Evolutionary conservation across 257 asterid genomes (phyloP).

Genomic region (Jacaranda mimosifolia): DNA sequence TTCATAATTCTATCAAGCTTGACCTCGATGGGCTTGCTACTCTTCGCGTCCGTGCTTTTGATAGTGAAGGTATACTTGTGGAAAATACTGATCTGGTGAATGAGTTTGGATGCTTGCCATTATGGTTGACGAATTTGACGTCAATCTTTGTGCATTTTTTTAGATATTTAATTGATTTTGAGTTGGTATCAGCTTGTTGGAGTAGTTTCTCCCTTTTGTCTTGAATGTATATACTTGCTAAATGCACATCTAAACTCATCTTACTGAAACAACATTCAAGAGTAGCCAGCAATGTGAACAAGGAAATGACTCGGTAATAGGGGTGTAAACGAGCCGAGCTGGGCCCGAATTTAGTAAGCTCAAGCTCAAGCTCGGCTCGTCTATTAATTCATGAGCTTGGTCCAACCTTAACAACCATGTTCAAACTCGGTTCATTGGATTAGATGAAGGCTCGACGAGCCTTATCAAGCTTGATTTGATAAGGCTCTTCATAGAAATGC

Average conservation of each 20-base stretch:
- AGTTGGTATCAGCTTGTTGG: neutral
- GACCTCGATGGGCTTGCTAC: conserved; percentile 96
- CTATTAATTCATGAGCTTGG: too few species aligned
- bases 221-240: neutral
- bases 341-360: too few species aligned
- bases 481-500: too few species aligned
- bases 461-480: too few species aligned
- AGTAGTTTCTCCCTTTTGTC: neutral
- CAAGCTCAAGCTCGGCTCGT: too few species aligned
- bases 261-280: too few species aligned
- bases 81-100: neutral
- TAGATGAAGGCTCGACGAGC: too few species aligned
- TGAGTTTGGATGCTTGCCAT: conserved; percentile 12
- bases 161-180: neutral
- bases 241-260: too few species aligned
- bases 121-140: neutral
- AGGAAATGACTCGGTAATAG: neutral
- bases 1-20: conserved; percentile 87
- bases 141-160: neutral
- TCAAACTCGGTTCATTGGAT: too few species aligned
- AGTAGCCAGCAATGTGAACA: too few species aligned
- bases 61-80: conserved; percentile 65
- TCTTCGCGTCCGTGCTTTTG: conserved; percentile 87
- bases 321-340: too few species aligned
- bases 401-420: too few species aligned